Percentiles rank a stretch among this genome's conserved stretches.
Evolutionary conservation across 2,329 filamentous ascomycete species (phyloP).

Genomic region (Botrytis galanthina): DNA sequence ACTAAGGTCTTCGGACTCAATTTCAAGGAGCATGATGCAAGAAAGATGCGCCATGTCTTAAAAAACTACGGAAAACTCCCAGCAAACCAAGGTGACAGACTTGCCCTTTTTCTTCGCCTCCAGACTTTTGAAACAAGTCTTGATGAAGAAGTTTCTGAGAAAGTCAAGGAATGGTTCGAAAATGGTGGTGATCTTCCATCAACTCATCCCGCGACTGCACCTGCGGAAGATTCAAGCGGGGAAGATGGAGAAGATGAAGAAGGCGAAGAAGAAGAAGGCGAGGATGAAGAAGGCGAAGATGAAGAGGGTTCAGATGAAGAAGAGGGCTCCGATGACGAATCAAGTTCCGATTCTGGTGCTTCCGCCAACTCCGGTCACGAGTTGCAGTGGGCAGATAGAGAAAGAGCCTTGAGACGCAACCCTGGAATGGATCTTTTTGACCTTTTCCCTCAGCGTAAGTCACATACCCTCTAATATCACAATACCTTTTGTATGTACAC

Average conservation of each 20-base stretch:
- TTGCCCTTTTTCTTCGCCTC: constrained; percentile 22
- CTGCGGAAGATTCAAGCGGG: not conserved
- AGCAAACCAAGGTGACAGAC: constrained; percentile 17
- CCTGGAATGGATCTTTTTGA: not conserved
- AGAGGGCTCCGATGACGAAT: not conserved
- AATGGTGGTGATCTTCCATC: constrained; percentile 23
- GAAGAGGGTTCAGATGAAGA: not conserved
- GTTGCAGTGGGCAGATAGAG: not conserved
- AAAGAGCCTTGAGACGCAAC: not conserved
- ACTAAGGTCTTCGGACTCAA: constrained; percentile 28
- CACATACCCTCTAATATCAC: not conserved
- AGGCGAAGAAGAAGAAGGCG: not conserved
- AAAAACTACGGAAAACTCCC: constrained; percentile 25
- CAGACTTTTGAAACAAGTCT: constrained; percentile 24
- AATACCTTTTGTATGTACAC: not conserved
- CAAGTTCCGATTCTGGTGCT: not conserved
- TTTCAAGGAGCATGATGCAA: constrained; percentile 28
- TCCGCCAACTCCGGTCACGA: not conserved
- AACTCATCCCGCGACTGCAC: not conserved
- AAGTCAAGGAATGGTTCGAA: constrained; percentile 26
- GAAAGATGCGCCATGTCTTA: constrained; percentile 30
- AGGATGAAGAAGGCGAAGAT: too few species aligned
- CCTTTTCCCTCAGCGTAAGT: not conserved
- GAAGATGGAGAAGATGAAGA: not conserved
- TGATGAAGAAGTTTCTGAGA: constrained; percentile 18